Evolutionary conservation across 768 basidiomycete genomes (phyloP), one percentile per base, ranked within the genome.

Genomic region (Mycena capillaripes): DNA sequence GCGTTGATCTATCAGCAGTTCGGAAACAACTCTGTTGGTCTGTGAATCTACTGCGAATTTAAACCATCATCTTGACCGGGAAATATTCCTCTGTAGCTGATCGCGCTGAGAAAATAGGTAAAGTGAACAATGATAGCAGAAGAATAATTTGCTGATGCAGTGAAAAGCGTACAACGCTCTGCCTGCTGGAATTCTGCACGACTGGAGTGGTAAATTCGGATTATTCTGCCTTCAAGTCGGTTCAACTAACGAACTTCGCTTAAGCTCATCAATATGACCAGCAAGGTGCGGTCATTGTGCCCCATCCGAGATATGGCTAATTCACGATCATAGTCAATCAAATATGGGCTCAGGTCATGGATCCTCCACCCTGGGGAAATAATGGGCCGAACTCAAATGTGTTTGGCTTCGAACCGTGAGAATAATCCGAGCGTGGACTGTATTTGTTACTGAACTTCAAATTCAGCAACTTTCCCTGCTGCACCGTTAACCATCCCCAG

Each of bases 231-330:
- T 70, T 40, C 9, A 32, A 61, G 8, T 16, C 32, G 10, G 25
- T 21, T 1, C n/a, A 23, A 32, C 4, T 34, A 36, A 34, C 12
- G 34, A n/a, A 58, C 3, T 34, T 30, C 8, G 21, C 34, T 12
- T 29, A 52, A 85, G 84, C 83, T 4, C 85, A 85, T 50, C 85
- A 86, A 65, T 86, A 86, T 52, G 84, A 86, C 61, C 84, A 85
- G 75, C 81, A 86, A 80, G 83, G 83, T 83, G 12, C 32, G 29
- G 46, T 30, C 7, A 50, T 29, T 50, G 30, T 30, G n/a, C 17
- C 9, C 25, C 1, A n/a, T 48, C 42, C 8, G 34, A 23, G 6
- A 25, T 4, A 27, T 30, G 16, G 21, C 44, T 42, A 8, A 53
- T 48, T 32, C 34, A 23, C 25, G 17, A 40, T 67, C 12, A 38